These are phyloP conservation scores for Malus sieversii DNA, from an alignment of 306 rosid species.

Conservation along the genomic window DNA sequence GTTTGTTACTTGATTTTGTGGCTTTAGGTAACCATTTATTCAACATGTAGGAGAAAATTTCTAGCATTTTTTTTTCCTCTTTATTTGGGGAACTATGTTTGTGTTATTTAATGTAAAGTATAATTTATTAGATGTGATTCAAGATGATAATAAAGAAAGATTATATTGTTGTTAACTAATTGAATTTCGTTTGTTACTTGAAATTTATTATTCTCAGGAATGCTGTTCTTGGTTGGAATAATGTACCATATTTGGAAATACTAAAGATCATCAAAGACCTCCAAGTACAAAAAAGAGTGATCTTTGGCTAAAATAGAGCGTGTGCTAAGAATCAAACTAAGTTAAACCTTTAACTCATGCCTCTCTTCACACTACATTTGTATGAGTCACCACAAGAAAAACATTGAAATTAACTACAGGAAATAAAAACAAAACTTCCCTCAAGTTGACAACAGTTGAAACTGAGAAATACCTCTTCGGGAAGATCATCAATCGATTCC, in stretches of 20 bases:
- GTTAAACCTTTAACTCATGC: not conserved
- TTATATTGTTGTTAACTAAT: no score
- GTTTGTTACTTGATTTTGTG: no score
- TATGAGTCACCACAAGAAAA: not conserved
- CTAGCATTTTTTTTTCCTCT: no score
- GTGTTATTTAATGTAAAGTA: no score
- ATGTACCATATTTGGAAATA: not conserved
- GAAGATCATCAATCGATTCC: slow-evolving; percentile 84
- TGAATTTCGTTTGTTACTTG: no score
- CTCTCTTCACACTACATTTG: not conserved
- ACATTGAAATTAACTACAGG: not conserved
- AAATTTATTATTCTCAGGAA: not conserved
- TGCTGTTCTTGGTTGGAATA: not conserved
- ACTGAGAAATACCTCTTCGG: slow-evolving; percentile 68
- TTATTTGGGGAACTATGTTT: no score
- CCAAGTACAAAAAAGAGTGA: not conserved
- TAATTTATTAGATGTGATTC: no score
- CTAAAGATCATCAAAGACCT: not conserved
- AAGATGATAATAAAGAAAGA: no score
- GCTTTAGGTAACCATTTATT: no score
- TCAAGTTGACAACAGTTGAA: not conserved
- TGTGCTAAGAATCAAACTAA: not conserved
- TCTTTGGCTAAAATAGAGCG: not conserved
- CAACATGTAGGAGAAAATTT: no score
- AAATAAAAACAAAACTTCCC: not conserved